These are phyloP conservation scores for Myriosclerotinia curreyana DNA, from an alignment of 2,329 filamentous ascomycete species.

Conservation along the genomic window DNA sequence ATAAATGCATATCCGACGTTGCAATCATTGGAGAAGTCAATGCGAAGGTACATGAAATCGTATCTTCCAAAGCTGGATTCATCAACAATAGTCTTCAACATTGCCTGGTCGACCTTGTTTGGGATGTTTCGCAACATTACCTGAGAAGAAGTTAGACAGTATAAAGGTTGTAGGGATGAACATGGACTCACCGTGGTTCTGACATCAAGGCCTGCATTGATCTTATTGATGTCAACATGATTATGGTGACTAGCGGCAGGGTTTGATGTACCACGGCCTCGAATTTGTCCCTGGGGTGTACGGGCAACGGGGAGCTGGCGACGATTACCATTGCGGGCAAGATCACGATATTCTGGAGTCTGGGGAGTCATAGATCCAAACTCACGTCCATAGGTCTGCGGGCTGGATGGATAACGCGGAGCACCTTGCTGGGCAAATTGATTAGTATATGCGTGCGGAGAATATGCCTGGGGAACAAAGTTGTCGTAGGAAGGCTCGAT, in stretches of 20 bases:
- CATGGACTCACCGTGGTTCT: slow-evolving; percentile 63
- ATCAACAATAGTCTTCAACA: slow-evolving; percentile 78
- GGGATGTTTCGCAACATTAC: slow-evolving; percentile 96
- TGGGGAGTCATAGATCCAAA: slow-evolving; percentile 19
- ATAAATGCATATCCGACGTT: slow-evolving; percentile 97
- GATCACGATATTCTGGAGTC: slow-evolving; percentile 24
- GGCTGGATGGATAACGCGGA: slow-evolving; percentile 8
- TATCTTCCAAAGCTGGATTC: slow-evolving; percentile 76
- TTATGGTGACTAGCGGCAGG: slow-evolving; percentile 53
- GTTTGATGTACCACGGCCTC: slow-evolving; percentile 44
- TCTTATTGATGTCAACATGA: slow-evolving; percentile 59
- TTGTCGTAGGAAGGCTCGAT: slow-evolving; percentile 8
- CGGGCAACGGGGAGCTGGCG: slow-evolving; percentile 43
- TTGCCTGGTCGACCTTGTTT: slow-evolving; percentile 76
- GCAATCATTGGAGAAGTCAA: slow-evolving; percentile 81
- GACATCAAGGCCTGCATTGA: slow-evolving; percentile 65
- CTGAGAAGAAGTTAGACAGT: slow-evolving; percentile 42
- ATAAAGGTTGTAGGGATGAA: slow-evolving; percentile 12
- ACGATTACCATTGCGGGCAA: slow-evolving; percentile 26
- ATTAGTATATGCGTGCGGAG: slow-evolving; percentile 7
- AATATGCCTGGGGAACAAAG: slow-evolving; percentile 1
- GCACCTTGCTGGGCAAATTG: slow-evolving; percentile 8
- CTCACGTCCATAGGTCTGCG: slow-evolving; percentile 8
- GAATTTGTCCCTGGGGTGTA: slow-evolving; percentile 38
- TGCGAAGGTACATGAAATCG: slow-evolving; percentile 93